phyloP scores from a whole-genome alignment of 2,329 filamentous ascomycete genomes.

The Colletotrichum eremochloae region DNA sequence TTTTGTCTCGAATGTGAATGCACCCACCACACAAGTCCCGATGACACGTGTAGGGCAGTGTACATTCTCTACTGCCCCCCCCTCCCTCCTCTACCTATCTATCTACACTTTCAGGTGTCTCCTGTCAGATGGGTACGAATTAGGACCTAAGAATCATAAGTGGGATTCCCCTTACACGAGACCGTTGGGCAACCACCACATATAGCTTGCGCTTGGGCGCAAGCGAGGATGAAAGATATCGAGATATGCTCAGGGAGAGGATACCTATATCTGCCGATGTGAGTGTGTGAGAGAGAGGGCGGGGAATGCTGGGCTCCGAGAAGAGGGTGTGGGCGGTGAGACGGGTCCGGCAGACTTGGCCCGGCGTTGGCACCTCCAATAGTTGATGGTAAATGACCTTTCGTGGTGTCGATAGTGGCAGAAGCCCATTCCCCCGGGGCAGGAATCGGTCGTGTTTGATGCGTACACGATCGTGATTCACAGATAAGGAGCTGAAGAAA shows the following conservation, averaged over 20 bases:
- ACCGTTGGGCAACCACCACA: neutral
- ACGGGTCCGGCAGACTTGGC: slow-evolving; percentile 17
- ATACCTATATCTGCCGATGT: neutral
- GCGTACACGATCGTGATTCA: neutral
- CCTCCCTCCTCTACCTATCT: neutral
- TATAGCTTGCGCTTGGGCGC: neutral
- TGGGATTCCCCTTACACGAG: neutral
- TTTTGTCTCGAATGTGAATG: slow-evolving; percentile 8
- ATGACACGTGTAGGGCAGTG: neutral
- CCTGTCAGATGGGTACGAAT: slow-evolving; percentile 4
- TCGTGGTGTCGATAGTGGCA: neutral
- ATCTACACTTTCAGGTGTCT: slow-evolving; percentile 4
- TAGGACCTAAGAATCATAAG: slow-evolving; percentile 8
- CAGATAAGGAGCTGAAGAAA: neutral
- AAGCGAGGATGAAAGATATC: neutral
- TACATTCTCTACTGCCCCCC: neutral
- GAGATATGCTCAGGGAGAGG: slow-evolving; percentile 16
- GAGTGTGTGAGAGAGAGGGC: no score
- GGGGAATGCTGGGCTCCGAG: neutral
- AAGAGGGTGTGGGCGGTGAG: slow-evolving; percentile 33
- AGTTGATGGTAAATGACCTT: slow-evolving; percentile 1
- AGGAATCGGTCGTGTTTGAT: neutral
- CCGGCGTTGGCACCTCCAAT: slow-evolving; percentile 11
- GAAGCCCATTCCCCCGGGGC: neutral
- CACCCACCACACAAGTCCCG: neutral